Conservation (phyloP, 208 protist genomes). For the Acanthamoeba divionensis region DNA sequence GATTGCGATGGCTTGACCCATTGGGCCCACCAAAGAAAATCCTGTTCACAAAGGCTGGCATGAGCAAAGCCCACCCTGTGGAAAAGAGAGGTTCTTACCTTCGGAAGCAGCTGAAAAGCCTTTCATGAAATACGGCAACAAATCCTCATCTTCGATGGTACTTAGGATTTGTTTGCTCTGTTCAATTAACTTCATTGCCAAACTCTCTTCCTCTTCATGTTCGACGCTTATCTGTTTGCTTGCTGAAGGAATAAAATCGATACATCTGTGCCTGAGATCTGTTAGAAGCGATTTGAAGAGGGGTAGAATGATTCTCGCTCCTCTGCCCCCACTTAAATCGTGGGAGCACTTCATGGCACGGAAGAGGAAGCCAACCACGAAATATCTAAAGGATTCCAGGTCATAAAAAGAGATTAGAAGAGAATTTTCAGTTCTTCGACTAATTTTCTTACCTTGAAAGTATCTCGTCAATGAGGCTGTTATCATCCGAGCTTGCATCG, state of each 20-base stretch:
- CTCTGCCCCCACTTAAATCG: constrained; percentile 12
- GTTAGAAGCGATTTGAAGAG: constrained; percentile 23
- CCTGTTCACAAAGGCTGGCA: no score
- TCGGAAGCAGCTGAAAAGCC: neutral
- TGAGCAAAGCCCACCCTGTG: no score
- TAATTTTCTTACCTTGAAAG: no score
- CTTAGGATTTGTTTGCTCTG: constrained; percentile 19
- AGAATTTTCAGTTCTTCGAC: no score
- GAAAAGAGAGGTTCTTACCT: neutral
- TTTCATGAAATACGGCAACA: constrained; percentile 46
- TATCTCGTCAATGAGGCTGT: no score
- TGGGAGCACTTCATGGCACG: constrained; percentile 46
- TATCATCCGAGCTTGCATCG: constrained; percentile 15
- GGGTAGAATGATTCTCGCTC: constrained; percentile 33
- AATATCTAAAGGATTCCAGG: no score
- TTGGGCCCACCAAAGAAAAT: neutral
- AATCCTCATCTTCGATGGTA: neutral
- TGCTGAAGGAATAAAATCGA: neutral
- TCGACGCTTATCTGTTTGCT: neutral
- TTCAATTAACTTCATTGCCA: neutral
- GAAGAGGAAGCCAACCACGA: constrained; percentile 48
- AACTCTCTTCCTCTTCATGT: neutral
- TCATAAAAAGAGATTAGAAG: no score
- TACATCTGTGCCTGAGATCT: constrained; percentile 3
- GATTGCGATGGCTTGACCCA: constrained; percentile 9